These are phyloP conservation scores for Mycena olivaceomarginata DNA, from an alignment of 768 basidiomycete species.

Conservation along the genomic window DNA sequence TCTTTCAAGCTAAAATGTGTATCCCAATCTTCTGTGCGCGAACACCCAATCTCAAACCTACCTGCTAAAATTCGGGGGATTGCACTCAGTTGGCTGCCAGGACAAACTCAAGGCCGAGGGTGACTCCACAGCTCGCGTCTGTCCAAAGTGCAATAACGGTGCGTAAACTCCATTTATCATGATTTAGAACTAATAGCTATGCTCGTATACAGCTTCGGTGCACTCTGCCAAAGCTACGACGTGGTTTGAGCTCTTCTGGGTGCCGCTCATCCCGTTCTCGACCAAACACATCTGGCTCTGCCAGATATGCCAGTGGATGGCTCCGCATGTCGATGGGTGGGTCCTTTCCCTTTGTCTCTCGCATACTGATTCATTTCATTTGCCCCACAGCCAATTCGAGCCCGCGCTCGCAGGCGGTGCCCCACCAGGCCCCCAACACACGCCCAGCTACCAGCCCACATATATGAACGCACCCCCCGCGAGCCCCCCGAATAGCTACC, in stretches of 20 bases:
- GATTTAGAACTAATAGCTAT: neutral
- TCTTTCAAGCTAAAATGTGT: slow-evolving; percentile 37
- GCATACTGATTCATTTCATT: neutral
- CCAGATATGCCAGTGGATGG: slow-evolving; percentile 81
- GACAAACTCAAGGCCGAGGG: slow-evolving; percentile 75
- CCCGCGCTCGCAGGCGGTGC: slow-evolving; percentile 1
- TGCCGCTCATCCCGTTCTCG: slow-evolving; percentile 82
- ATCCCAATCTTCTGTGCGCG: slow-evolving; percentile 71
- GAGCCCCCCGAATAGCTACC: slow-evolving; percentile 2
- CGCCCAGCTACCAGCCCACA: slow-evolving; percentile 16
- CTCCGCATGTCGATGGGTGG: slow-evolving; percentile 49
- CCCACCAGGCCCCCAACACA: slow-evolving; percentile 11
- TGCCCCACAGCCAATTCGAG: slow-evolving; percentile 8
- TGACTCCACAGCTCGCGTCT: slow-evolving; percentile 71
- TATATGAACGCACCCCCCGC: slow-evolving; percentile 14
- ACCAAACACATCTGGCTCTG: slow-evolving; percentile 82
- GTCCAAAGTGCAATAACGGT: slow-evolving; percentile 81
- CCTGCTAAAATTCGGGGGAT: slow-evolving; percentile 34
- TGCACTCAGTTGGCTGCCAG: slow-evolving; percentile 76
- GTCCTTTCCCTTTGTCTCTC: neutral
- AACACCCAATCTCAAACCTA: neutral
- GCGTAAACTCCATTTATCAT: neutral
- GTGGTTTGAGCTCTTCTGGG: slow-evolving; percentile 87
- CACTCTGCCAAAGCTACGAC: slow-evolving; percentile 76
- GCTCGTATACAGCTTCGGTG: slow-evolving; percentile 62